These are phyloP conservation scores for Hypoxylon sp. DNA, from an alignment of 2,329 filamentous ascomycete species.

Conservation along the genomic window DNA sequence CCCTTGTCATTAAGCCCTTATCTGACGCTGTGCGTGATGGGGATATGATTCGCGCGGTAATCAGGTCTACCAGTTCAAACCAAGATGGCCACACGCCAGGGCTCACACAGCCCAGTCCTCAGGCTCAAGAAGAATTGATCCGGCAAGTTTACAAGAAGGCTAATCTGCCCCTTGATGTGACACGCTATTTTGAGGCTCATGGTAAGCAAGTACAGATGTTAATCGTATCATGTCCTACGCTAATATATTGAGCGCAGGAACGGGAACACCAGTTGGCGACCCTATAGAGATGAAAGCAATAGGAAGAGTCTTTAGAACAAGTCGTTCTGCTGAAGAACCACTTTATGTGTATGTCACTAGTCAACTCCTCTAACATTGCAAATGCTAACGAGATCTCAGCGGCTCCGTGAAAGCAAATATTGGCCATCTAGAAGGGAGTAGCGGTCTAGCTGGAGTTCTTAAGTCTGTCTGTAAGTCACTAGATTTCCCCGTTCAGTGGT, in stretches of 20 bases:
- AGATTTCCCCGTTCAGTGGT: not conserved
- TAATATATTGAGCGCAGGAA: slow-evolving; percentile 50
- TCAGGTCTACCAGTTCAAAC: slow-evolving; percentile 53
- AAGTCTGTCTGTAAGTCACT: slow-evolving; percentile 50
- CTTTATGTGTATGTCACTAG: slow-evolving; percentile 51
- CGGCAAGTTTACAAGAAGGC: slow-evolving; percentile 53
- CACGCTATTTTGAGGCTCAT: slow-evolving; percentile 55
- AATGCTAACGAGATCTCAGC: slow-evolving; percentile 33
- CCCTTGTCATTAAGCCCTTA: slow-evolving; percentile 67
- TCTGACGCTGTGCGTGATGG: slow-evolving; percentile 61
- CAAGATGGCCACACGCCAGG: slow-evolving; percentile 53
- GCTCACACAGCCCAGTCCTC: slow-evolving; percentile 51
- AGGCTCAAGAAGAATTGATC: slow-evolving; percentile 55
- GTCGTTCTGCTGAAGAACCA: slow-evolving; percentile 41
- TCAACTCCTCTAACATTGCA: slow-evolving; percentile 25
- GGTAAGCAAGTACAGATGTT: slow-evolving; percentile 34
- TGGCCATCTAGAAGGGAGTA: slow-evolving; percentile 50
- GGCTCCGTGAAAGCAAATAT: slow-evolving; percentile 51
- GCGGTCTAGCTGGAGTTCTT: slow-evolving; percentile 52
- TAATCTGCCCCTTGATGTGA: slow-evolving; percentile 42
- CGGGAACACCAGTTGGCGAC: slow-evolving; percentile 61
- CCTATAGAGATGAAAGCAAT: slow-evolving; percentile 60
- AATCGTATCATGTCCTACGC: not conserved
- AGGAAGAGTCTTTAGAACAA: slow-evolving; percentile 48
- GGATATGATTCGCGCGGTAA: slow-evolving; percentile 58